Evolutionary conservation across 1,139 yeast genomes (phyloP), one percentile per base, ranked within the genome.

Genomic region (Blastobotrys indianensis): DNA sequence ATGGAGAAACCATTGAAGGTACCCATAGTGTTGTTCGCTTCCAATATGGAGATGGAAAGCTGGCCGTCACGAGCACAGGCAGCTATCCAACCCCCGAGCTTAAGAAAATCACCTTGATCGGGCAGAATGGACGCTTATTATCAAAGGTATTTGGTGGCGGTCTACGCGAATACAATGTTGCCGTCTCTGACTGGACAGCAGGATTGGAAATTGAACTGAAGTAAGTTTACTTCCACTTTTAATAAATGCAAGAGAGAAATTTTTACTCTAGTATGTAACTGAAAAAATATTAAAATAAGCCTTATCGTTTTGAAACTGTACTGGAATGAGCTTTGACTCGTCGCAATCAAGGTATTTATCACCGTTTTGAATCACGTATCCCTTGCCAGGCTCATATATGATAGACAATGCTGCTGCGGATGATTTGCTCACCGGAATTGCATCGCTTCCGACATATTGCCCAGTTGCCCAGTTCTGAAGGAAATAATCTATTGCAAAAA

Each of bases 1-100:
- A 64, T 46, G 69, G 69, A 15, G 68, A 62, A 47, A 46, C 45
- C 31, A 17, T 41, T 3, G 41, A 35, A 25, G 32, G 29, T n/a
- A n/a, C 2, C 20, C 25, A 20, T 20, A 20, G 6, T 20, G 7
- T 20, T 20, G 25, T 20, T 20, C 4, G 6, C 25, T 20, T 20
- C 7, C 20, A n/a, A 4, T 38, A 32, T 32, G 23, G 40, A 2
- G 36, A 35, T 5, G 11, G 31, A 5, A 23, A 17, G 16, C 20
- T 44, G 17, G 10, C 29, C 9, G 46, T 39, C 11, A 16, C 13
- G 12, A 44, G 37, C 28, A 38, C 39, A 16, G 46, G 46, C 4
- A 12, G 23, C 4, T 44, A 30, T 25, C 6, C 7, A 5, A 44
- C 46, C 6, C 41, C 46, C 34, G 32, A 25, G 31, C 35, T 46